A percentile compares a stretch with the other conserved stretches of the same genome.
Evolutionary conservation across 2,329 filamentous ascomycete species (phyloP).

Genomic region (Alternaria sp.): DNA sequence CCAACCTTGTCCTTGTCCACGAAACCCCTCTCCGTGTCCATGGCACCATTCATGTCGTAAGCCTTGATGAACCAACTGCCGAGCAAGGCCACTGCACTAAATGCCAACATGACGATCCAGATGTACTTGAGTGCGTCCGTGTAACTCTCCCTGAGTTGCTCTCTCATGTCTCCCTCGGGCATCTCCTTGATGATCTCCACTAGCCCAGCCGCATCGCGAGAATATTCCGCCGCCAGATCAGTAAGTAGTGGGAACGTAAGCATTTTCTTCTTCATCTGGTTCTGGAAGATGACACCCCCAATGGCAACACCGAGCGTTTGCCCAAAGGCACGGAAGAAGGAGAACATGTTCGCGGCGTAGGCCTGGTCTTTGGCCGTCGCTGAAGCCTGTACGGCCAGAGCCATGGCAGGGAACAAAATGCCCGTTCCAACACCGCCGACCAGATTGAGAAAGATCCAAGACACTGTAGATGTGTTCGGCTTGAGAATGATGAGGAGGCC

Average conservation of each 20-base stretch:
- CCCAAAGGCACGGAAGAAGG: constrained; percentile 70
- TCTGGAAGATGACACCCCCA: constrained; percentile 73
- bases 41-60: constrained; percentile 53
- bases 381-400: constrained; percentile 68
- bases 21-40: constrained; percentile 58
- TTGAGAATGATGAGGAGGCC: constrained; percentile 62
- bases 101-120: constrained; percentile 62
- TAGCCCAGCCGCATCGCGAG: constrained; percentile 64
- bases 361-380: constrained; percentile 63
- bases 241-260: constrained; percentile 57
- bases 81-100: constrained; percentile 59
- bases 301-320: constrained; percentile 71
- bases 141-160: constrained; percentile 54
- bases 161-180: constrained; percentile 55
- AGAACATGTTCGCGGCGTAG: constrained; percentile 68
- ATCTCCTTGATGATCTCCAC: constrained; percentile 65
- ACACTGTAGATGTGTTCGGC: constrained; percentile 56
- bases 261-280: constrained; percentile 63
- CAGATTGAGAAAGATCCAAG: constrained; percentile 68
- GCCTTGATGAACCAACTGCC: constrained; percentile 60
- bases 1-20: constrained; percentile 44
- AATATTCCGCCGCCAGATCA: constrained; percentile 56
- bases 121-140: constrained; percentile 61
- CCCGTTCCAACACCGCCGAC: constrained; percentile 67
- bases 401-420: constrained; percentile 69